A percentile compares a stretch with the other conserved stretches of the same genome.
phyloP scores from a whole-genome alignment of 768 basidiomycete genomes.

The Suillus brevipes region DNA sequence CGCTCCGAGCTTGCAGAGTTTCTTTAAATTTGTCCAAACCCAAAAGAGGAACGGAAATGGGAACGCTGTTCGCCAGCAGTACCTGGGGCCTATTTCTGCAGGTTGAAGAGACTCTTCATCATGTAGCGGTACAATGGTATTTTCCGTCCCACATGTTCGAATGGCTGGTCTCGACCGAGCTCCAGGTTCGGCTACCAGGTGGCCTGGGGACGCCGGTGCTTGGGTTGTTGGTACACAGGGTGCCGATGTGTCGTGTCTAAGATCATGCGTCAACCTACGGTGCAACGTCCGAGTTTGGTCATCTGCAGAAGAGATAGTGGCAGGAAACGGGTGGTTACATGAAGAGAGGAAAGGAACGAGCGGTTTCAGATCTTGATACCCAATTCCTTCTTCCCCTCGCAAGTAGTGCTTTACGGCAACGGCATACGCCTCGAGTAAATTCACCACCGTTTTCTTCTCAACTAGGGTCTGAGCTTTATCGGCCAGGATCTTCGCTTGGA shows the following conservation, averaged over 20 bases:
- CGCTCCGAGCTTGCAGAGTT: neutral
- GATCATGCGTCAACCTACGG: too few species aligned
- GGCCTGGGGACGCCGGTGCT: too few species aligned
- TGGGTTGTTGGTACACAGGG: too few species aligned
- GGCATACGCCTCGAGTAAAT: slow-evolving; percentile 63
- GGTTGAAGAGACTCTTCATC: slow-evolving; percentile 1
- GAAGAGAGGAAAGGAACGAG: slow-evolving; percentile 72
- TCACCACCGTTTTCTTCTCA: slow-evolving; percentile 70
- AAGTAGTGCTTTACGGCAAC: slow-evolving; percentile 71
- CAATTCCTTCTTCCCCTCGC: slow-evolving; percentile 47
- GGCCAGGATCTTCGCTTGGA: neutral
- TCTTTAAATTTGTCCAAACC: neutral
- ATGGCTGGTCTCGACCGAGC: neutral
- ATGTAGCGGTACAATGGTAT: neutral
- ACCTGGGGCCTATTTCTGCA: neutral
- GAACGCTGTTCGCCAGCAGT: neutral
- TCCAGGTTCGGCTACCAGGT: neutral
- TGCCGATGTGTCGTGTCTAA: too few species aligned
- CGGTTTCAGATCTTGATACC: slow-evolving; percentile 54
- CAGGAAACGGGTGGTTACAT: slow-evolving; percentile 48
- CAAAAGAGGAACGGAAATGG: neutral
- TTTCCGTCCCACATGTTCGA: too few species aligned
- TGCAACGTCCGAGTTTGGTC: neutral
- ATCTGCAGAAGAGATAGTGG: slow-evolving; percentile 40
- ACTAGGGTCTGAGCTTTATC: slow-evolving; percentile 36